Percentiles rank a stretch among this genome's conserved stretches.
phyloP scores from a whole-genome alignment of 1,139 yeast species.

The Wickerhamiella infanticola region DNA sequence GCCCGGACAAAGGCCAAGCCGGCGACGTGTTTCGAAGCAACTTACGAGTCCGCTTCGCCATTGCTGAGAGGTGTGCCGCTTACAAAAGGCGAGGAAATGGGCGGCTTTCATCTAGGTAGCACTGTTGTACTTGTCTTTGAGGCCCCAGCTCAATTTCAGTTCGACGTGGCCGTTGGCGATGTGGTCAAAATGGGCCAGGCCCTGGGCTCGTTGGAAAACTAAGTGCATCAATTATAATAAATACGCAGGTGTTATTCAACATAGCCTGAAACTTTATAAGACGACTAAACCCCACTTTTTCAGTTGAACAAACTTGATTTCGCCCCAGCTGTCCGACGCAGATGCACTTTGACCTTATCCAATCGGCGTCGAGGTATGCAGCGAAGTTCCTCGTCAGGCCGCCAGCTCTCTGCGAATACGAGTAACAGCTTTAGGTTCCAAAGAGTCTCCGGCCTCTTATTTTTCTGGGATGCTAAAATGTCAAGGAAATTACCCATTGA shows the following conservation, averaged over 20 bases:
- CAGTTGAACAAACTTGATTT: not conserved
- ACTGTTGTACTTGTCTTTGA: constrained; percentile 94
- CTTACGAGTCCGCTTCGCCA: constrained; percentile 65
- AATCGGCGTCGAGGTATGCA: constrained; percentile 4
- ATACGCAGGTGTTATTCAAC: not conserved
- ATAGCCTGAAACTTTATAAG: not conserved
- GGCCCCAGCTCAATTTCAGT: constrained; percentile 69
- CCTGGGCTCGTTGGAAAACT: constrained; percentile 32
- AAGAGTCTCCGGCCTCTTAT: constrained; percentile 34
- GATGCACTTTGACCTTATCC: constrained; percentile 6
- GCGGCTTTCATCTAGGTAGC: constrained; percentile 91
- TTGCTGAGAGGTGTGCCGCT: constrained; percentile 82
- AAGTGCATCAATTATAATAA: no score
- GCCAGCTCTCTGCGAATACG: constrained; percentile 36
- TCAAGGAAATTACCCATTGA: constrained; percentile 5
- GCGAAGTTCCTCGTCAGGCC: constrained; percentile 8
- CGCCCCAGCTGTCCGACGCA: not conserved
- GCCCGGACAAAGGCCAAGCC: constrained; percentile 30
- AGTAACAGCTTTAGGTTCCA: constrained; percentile 54
- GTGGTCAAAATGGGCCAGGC: constrained; percentile 75
- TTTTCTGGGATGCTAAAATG: constrained; percentile 23
- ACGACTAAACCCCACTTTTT: no score
- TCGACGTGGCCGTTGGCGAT: constrained; percentile 54
- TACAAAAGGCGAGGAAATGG: constrained; percentile 86
- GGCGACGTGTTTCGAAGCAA: constrained; percentile 87